These are phyloP conservation scores for Penicillium diatomitis DNA, from an alignment of 495 filamentous ascomycete species.

Conservation along the genomic window DNA sequence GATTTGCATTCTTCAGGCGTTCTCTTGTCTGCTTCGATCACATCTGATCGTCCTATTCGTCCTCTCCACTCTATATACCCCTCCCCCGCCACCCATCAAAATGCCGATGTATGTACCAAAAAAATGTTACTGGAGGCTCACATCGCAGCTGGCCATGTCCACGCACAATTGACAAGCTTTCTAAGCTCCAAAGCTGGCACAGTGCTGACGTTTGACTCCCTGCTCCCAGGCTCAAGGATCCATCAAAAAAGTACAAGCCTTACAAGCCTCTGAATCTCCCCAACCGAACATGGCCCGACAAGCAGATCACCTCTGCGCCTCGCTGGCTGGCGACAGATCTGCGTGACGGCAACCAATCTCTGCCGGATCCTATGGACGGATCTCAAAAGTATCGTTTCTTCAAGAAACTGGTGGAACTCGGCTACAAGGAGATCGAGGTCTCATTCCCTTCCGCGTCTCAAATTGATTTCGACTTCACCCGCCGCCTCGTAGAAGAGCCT, in stretches of 20 bases:
- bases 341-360: conserved; percentile 79
- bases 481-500: conserved; percentile 77
- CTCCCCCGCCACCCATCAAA: conserved; percentile 20
- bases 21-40: conserved; percentile 3
- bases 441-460: conserved; percentile 92
- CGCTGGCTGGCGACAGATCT: conserved; percentile 83
- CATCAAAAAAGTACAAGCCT: conserved; percentile 80
- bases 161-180: no score
- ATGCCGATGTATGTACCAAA: conserved; percentile 31
- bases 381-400: conserved; percentile 95
- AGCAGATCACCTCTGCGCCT: conserved; percentile 67
- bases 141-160: no score
- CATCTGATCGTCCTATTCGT: conserved; percentile 11
- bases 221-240: conserved; percentile 74
- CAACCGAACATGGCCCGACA: conserved; percentile 83
- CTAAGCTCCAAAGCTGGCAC: not conserved
- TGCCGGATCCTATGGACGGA: conserved; percentile 86
- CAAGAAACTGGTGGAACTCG: conserved; percentile 84
- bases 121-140: no score
- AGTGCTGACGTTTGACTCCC: not conserved
- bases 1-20: not conserved
- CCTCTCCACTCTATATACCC: conserved; percentile 13
- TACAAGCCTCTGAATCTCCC: conserved; percentile 71
- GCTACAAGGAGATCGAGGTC: conserved; percentile 97
- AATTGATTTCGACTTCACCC: conserved; percentile 93